phyloP scores from a whole-genome alignment of 208 protist genomes.

The Wallacemonas sp. region DNA sequence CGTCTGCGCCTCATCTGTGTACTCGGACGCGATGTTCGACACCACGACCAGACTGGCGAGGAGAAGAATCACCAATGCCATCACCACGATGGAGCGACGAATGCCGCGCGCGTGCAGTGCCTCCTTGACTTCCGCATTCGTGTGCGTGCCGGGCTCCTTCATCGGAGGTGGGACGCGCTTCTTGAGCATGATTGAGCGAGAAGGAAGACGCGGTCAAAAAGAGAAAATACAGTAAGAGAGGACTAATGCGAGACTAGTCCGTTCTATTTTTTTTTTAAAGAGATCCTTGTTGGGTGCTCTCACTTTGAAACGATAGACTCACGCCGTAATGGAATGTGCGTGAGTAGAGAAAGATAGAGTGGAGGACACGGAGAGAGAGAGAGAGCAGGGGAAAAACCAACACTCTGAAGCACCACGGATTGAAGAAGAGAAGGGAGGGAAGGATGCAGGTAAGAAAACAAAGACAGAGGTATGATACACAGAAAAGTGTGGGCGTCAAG shows the following conservation, averaged over 20 bases:
- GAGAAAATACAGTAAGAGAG: conserved; percentile 10
- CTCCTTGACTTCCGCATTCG: conserved; percentile 70
- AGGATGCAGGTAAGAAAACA: no score
- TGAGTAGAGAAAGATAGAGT: conserved; percentile 19
- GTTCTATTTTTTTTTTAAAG: no score
- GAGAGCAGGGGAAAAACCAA: no score
- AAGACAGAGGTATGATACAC: no score
- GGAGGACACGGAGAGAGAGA: no score
- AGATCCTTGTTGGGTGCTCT: no score
- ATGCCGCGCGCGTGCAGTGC: conserved; percentile 61
- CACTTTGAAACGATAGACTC: no score
- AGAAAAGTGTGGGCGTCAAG: no score
- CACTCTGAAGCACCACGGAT: no score
- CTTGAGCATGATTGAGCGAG: conserved; percentile 21
- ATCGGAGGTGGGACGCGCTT: conserved; percentile 44
- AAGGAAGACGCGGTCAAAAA: not conserved
- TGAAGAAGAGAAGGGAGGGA: no score
- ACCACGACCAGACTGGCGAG: conserved; percentile 59
- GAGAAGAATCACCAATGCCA: conserved; percentile 68
- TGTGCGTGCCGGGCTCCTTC: conserved; percentile 62
- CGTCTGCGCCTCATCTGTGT: conserved; percentile 26
- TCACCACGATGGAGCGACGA: conserved; percentile 59
- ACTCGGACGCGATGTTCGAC: conserved; percentile 48
- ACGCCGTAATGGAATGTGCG: no score
- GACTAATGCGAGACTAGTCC: not conserved